Evolutionary conservation across 2,329 filamentous ascomycete species (phyloP), one percentile per base, ranked within the genome.

Genomic region (Fonsecaea multimorphosa): DNA sequence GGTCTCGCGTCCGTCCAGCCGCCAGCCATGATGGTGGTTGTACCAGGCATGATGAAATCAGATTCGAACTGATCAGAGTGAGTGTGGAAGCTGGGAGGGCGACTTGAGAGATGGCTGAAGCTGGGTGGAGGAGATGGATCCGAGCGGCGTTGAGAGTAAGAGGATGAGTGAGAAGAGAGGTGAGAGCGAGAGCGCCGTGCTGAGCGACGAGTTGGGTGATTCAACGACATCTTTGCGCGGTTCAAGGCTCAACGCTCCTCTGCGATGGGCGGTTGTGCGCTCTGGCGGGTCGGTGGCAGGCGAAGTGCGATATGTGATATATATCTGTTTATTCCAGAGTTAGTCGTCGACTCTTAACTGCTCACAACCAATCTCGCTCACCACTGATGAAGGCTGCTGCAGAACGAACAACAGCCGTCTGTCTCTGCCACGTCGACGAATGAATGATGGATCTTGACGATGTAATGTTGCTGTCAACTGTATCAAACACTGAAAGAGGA

Each of bases 11-110:
- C 36, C 4, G 36, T 27, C 34, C 38, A 34, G 32, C 27, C 27
- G 55, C 22, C 55, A 46, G 19, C 55, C 27, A 44, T 46, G 19
- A 58, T n/a, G 14, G 19, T 57, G 55, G 55, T 58, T 19, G 36
- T 49, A 49, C 44, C 44, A 24, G 44, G 44, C 44, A 49, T 49
- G 44, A 49, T 27, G 44, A 12, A 24, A 9, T 49, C 44, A 49
- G 44, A 24, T 3, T 22, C 19, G 19, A 24, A 3, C 19, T 22
- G 22, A 12, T 22, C 44, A 24, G 19, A 49, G 19, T 49, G 44
- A 49, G 44, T 9, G 8, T 49, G 44, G 44, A 49, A 49, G n/a
- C 44, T 49, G 19, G 44, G 44, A 49, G 44, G 44, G 22, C 44
- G 6, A 19, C 44, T 12, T 1, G 44, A 49, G 44, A 49, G 44